Evolutionary conservation across 1,284 basidiomycete genomes (phyloP).

Genomic region (Trichosporon faecale): DNA sequence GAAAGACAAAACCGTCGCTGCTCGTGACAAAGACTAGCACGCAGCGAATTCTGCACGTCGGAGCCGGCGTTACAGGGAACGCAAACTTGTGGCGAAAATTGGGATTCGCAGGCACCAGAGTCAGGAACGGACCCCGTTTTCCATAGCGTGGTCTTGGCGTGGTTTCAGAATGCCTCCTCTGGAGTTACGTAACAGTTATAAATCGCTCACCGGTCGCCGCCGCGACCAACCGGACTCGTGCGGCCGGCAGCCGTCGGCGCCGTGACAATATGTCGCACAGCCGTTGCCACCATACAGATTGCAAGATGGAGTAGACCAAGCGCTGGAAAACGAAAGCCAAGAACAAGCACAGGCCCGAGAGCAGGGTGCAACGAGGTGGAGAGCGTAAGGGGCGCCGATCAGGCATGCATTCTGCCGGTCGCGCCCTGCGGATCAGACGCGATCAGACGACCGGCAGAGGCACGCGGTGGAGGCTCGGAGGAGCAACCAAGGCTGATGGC

Average conservation of each 20-base stretch:
- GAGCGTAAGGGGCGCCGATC: too few species aligned
- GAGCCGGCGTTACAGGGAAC: not conserved
- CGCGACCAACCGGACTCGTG: not conserved
- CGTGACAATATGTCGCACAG: not conserved
- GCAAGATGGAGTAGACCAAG: not conserved
- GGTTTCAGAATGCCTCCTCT: not conserved
- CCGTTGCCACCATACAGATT: not conserved
- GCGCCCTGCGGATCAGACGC: not conserved
- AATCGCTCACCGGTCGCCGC: not conserved
- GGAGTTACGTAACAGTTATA: not conserved
- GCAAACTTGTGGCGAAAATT: constrained; percentile 7
- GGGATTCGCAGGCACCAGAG: not conserved
- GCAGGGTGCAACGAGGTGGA: not conserved
- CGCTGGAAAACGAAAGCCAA: not conserved
- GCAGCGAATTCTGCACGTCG: not conserved
- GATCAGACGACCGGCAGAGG: not conserved
- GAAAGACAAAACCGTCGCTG: not conserved
- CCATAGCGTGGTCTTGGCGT: not conserved
- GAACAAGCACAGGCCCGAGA: not conserved
- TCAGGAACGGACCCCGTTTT: not conserved
- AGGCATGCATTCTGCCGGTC: too few species aligned
- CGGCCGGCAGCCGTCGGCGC: too few species aligned
- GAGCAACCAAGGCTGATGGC: not conserved
- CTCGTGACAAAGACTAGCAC: not conserved
- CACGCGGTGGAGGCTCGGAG: not conserved